Evolutionary conservation across 495 filamentous ascomycete species (phyloP), one percentile per base, ranked within the genome.

Genomic region (Tuber indicum): DNA sequence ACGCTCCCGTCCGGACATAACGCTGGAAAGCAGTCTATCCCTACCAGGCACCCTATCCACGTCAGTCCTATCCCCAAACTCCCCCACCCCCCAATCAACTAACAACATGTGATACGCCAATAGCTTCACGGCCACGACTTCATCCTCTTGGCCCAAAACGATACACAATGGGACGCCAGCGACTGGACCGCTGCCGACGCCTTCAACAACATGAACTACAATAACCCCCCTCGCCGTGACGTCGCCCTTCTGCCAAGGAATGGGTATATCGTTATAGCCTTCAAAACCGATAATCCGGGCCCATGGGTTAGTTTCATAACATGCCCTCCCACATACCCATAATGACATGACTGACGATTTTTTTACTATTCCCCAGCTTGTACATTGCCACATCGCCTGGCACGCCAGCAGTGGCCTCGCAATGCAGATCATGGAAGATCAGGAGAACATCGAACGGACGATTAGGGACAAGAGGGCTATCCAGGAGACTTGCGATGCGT

Each of bases 111-210:
- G 42, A 73, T 12, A 47, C 44, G 0, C 23, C 85, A 89, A 66
- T 87, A 90, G 74, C 84, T 91, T 26, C 87, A 89, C 79, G 88
- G 88, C n/a, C 86, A 91, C 77, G 86, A 90, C 78, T 91, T 91
- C 84, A 85, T 82, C 72, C 84, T 91, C 26, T 80, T 91, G 4
- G 85, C 85, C 17, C 86, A 90, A 77, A 76, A 74, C 19, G 32
- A 85, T 85, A 43, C 78, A 75, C 26, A 84, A 79, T 83, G 52
- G 23, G 81, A 83, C 39, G 79, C 81, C 0, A 77, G 77, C 43
- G 47, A 75, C 16, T 77, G 88, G 66, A 86, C 85, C 39, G 78
- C 84, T 36, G 26, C 58, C 58, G 58, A 66, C n/a, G 58, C 58
- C 58, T 66, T 66, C 12, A 66, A 32, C 58, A 32, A 66, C n/a